Conservation (phyloP, 2,329 filamentous ascomycete genomes). For the Sporothrix mexicana region DNA sequence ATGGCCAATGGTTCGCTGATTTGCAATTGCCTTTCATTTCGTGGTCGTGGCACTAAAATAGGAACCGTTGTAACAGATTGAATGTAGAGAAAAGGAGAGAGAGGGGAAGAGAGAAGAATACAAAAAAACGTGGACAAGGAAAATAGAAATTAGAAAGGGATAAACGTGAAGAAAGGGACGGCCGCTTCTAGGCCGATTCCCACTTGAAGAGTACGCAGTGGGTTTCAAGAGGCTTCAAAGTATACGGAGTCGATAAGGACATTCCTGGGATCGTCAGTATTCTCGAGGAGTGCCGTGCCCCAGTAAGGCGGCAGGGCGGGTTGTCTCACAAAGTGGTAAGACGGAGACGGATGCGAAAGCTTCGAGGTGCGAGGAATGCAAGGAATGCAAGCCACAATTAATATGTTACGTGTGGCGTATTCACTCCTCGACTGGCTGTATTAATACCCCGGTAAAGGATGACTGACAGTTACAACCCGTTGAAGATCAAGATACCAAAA, state of each 20-base stretch:
- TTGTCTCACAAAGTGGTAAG: background rate
- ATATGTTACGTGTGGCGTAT: background rate
- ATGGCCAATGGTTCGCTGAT: background rate
- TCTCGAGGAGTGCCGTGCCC: background rate
- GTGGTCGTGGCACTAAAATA: background rate
- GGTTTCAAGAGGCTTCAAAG: too few species aligned
- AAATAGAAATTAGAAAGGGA: background rate
- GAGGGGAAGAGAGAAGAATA: background rate
- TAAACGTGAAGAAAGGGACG: background rate
- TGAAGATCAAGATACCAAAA: too few species aligned
- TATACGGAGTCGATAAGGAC: too few species aligned
- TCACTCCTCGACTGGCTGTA: too few species aligned
- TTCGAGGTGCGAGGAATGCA: background rate
- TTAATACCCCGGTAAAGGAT: too few species aligned
- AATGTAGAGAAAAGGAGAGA: background rate
- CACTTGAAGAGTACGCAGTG: too few species aligned
- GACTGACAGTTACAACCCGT: too few species aligned
- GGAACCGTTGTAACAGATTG: background rate
- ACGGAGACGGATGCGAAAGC: background rate
- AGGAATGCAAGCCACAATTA: slow-evolving; percentile 2
- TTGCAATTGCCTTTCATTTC: slow-evolving; percentile 7
- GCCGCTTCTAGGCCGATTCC: background rate
- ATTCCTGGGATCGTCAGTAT: background rate
- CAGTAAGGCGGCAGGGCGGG: background rate
- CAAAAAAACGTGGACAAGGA: background rate